Base-by-base conservation (phyloP, 176 grass and related monocot species). In the Urochloa ruziziensis region DNA sequence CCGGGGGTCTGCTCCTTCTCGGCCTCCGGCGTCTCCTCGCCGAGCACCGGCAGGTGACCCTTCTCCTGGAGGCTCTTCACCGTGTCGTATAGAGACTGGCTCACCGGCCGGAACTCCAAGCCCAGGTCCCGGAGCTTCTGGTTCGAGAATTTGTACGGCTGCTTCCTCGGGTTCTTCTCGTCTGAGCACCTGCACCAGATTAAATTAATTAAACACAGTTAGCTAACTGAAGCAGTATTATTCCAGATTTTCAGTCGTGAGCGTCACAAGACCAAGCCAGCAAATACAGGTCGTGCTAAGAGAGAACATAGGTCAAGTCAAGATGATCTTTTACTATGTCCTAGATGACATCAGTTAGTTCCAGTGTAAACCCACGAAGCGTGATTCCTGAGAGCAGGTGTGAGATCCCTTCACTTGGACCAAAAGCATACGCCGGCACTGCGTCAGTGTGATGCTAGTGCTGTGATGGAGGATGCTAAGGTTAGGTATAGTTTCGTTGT, bases 11-110 rank as follows among this genome's bases (percentile, higher is more conserved):
- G 11, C 43, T 63, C 16, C 43, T 63, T 24, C 56, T 23, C 87
- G 32, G 52, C 24, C 32, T 80, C 82, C 15, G 63, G 35, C 19
- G 63, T 36, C 78, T 65, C 62, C 78, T 85, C 78, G 36, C 40
- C 58, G 82, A 82, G 88, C 81, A 92, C 75, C 6, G 73, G 85
- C 36, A 94, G 88, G 68, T 92, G 88, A 6, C 92, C 92, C 77
- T 97, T 94, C 90, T 92, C 92, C 82, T 91, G 92, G 33, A 97
- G 94, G 80, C 74, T 84, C 69, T 89, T 94, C 43, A 97, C 92
- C 3, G 92, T 92, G 10, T 92, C 92, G 44, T 89, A 94, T 17
- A 94, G 68, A 36, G 89, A 86, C 42, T 91, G 88, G 27, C 72
- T 83, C 76, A 83, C 92, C 23, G 90, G 90, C 60, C 73, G 83